phyloP scores from a whole-genome alignment of 345 rosid genomes.

The Euphorbia pulcherrima region DNA sequence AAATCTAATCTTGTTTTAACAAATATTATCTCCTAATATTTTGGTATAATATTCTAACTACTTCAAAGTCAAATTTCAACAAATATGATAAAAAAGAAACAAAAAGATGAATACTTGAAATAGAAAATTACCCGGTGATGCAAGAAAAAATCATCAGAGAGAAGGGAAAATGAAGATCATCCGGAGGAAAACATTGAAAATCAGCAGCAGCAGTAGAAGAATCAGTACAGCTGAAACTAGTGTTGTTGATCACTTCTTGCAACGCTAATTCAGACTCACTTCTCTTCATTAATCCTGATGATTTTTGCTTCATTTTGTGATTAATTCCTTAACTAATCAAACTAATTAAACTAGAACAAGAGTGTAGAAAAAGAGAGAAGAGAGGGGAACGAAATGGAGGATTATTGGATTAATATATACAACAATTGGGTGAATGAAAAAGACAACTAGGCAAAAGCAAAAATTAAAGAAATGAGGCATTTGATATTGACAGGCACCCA shows the following conservation, averaged over 20 bases:
- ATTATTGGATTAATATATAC: background rate
- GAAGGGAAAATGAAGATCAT: background rate
- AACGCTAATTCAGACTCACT: conserved; percentile 57
- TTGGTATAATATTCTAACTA: too few relatives aligned
- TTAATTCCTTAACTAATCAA: too few relatives aligned
- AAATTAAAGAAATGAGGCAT: too few relatives aligned
- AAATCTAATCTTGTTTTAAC: too few relatives aligned
- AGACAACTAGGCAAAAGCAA: background rate
- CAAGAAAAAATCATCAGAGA: background rate
- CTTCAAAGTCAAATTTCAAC: too few relatives aligned
- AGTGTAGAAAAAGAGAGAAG: too few relatives aligned
- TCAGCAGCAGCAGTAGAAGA: background rate
- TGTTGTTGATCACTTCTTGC: conserved; percentile 30
- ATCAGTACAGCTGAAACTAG: background rate
- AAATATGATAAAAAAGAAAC: too few relatives aligned
- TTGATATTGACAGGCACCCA: conserved; percentile 31
- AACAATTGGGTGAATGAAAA: background rate
- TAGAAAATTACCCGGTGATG: background rate
- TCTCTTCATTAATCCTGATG: conserved; percentile 29
- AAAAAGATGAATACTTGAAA: background rate
- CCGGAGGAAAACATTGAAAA: background rate
- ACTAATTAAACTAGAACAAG: too few relatives aligned
- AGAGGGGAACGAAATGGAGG: background rate
- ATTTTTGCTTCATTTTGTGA: background rate
- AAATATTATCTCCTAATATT: too few relatives aligned